These are phyloP conservation scores for Psilocybe sp. DNA, from an alignment of 768 basidiomycete species.

Conservation along the genomic window DNA sequence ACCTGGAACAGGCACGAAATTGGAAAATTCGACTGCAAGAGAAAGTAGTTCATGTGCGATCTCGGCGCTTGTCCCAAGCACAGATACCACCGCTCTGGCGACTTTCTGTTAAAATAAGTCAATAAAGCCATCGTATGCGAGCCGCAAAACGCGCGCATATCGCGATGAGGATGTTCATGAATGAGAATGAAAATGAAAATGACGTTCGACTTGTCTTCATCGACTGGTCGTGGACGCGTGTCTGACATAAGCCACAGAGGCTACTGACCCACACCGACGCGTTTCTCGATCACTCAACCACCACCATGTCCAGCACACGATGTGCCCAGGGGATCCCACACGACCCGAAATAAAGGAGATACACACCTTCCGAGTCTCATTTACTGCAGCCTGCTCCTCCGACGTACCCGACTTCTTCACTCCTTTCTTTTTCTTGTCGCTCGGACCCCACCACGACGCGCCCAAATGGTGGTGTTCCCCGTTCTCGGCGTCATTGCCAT, in stretches of 20 bases:
- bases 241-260: neutral
- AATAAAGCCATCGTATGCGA: neutral
- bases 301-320: neutral
- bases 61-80: constrained; percentile 38
- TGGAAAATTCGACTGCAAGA: constrained; percentile 37
- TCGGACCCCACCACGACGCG: constrained; percentile 20
- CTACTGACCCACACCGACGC: neutral
- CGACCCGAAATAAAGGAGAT: neutral
- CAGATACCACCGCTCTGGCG: constrained; percentile 32
- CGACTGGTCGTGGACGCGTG: too few relatives aligned
- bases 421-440: constrained; percentile 31
- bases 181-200: too few relatives aligned
- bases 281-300: neutral
- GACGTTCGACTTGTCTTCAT: too few relatives aligned
- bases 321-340: neutral
- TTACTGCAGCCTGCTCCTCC: constrained; percentile 35
- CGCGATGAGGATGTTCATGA: neutral
- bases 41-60: constrained; percentile 44
- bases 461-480: constrained; percentile 15
- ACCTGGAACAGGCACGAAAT: constrained; percentile 54
- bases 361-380: constrained; percentile 33
- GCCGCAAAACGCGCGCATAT: neutral
- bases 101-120: constrained; percentile 26
- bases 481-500: constrained; percentile 4
- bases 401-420: constrained; percentile 24